Percentiles rank a stretch among this genome's conserved stretches.
Evolutionary conservation across 2,329 filamentous ascomycete species (phyloP).

Genomic region (Colletotrichum lupini): DNA sequence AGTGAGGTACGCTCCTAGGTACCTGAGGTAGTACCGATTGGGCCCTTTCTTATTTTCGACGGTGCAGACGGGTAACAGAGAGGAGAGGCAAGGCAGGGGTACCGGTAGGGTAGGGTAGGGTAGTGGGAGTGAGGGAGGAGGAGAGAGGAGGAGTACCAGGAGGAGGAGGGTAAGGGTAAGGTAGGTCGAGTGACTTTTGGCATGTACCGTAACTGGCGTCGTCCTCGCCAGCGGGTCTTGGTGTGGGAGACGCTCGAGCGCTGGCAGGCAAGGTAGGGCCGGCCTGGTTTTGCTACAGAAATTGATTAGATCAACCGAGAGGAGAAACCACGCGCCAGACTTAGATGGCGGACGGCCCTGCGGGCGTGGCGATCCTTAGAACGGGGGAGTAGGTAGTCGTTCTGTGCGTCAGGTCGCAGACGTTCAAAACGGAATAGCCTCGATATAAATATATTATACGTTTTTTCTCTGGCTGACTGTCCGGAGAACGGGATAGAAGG

Average conservation of each 20-base stretch:
- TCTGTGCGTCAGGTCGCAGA: constrained; percentile 36
- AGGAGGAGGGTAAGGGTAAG: not conserved
- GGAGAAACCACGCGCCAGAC: constrained; percentile 37
- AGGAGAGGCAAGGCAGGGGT: not conserved
- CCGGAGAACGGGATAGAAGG: not conserved
- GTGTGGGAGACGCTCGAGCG: constrained; percentile 36
- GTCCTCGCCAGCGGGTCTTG: constrained; percentile 16
- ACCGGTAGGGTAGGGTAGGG: constrained; percentile 6
- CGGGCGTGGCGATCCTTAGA: constrained; percentile 37
- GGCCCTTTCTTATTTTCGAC: constrained; percentile 35
- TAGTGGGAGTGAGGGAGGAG: constrained; percentile 37
- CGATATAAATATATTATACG: constrained; percentile 34
- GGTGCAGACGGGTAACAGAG: constrained; percentile 5
- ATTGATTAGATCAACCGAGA: constrained; percentile 41
- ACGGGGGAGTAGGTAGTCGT: constrained; percentile 17
- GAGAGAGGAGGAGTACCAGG: constrained; percentile 37
- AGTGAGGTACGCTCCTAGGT: constrained; percentile 32
- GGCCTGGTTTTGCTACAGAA: constrained; percentile 39
- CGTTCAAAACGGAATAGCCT: constrained; percentile 33
- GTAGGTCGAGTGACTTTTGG: constrained; percentile 38
- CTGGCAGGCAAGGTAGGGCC: constrained; percentile 35
- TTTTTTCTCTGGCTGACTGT: not conserved
- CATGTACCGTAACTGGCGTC: constrained; percentile 29
- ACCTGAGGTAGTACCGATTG: constrained; percentile 35
- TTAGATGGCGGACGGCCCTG: constrained; percentile 25